Conservation (phyloP, 2,329 filamentous ascomycete species). For the Phyllosticta citribraziliensis region DNA sequence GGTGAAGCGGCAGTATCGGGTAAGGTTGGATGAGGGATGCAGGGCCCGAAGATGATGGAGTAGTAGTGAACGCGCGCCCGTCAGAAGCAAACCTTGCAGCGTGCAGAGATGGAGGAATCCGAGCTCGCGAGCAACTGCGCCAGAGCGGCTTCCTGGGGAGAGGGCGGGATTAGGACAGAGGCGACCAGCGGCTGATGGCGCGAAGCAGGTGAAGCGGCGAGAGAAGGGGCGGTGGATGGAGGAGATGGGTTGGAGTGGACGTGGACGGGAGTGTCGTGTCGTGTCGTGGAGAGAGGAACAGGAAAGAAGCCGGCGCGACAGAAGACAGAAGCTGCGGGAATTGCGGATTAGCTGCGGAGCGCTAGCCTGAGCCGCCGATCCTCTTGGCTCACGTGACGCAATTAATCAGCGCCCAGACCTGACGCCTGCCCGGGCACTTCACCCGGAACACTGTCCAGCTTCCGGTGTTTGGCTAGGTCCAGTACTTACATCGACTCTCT, state of each 20-base stretch:
- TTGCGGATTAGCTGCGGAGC: neutral
- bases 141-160: constrained; percentile 13
- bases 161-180: constrained; percentile 18
- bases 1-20: constrained; percentile 5
- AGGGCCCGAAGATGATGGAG: constrained; percentile 7
- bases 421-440: too few species aligned
- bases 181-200: neutral
- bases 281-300: neutral
- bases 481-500: neutral
- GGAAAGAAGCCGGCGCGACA: neutral
- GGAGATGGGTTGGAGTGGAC: neutral
- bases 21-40: constrained; percentile 7
- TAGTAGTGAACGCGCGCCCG: constrained; percentile 9
- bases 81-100: constrained; percentile 11
- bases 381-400: neutral
- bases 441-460: neutral
- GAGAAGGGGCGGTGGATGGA: neutral
- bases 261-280: neutral
- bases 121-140: constrained; percentile 17
- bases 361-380: neutral
- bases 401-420: neutral
- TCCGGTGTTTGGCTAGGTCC: neutral
- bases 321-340: neutral
- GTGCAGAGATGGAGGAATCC: constrained; percentile 11
- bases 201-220: neutral